phyloP scores from a whole-genome alignment of 129 eudicot species.

The Chrysanthemum lavandulifolium region DNA sequence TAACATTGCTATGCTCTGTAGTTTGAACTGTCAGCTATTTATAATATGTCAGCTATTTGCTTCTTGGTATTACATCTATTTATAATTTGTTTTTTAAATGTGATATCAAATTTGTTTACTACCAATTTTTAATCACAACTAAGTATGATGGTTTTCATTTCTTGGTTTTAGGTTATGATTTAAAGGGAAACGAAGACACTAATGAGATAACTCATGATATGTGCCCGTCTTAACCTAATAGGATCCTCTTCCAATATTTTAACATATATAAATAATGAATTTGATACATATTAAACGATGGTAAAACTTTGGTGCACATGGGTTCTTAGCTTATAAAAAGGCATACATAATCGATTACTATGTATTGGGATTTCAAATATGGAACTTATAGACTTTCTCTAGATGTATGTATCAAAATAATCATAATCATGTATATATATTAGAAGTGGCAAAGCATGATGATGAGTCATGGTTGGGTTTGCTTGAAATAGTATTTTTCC shows the following conservation, averaged over 20 bases:
- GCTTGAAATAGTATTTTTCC: no score
- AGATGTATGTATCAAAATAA: no score
- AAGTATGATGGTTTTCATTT: background rate
- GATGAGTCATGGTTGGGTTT: no score
- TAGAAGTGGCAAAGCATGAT: no score
- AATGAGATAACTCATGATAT: constrained; percentile 89
- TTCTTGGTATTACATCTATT: background rate
- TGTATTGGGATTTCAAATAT: no score
- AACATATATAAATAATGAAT: background rate
- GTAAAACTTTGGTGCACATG: constrained; percentile 17
- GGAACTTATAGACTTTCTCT: no score
- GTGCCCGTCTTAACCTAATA: constrained; percentile 53
- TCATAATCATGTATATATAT: no score
- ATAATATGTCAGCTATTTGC: no score
- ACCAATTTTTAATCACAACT: background rate
- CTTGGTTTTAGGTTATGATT: constrained; percentile 62
- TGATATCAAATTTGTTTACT: background rate
- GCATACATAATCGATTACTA: no score
- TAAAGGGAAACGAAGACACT: constrained; percentile 76
- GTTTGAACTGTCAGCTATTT: no score
- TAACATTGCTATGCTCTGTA: no score
- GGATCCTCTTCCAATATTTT: constrained; percentile 16
- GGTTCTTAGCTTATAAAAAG: constrained; percentile 56
- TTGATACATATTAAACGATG: background rate
- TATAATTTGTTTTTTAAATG: background rate